phyloP scores from a whole-genome alignment of 331 rosid genomes.

The Pyracantha coccinea region DNA sequence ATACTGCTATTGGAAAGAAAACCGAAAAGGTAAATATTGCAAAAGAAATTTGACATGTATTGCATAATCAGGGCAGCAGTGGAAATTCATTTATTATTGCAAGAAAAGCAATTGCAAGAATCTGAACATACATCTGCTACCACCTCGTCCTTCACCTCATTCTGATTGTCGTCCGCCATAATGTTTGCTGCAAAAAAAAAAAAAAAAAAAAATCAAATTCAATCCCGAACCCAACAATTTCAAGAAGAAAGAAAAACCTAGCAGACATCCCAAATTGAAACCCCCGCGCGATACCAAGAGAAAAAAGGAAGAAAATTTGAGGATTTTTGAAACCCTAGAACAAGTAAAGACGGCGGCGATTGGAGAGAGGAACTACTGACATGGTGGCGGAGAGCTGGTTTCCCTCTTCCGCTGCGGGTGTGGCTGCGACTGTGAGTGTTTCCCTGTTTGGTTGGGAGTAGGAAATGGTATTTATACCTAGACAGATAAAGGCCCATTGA shows the following conservation, averaged over 20 bases:
- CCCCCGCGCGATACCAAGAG: background rate
- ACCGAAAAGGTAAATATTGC: too few species aligned
- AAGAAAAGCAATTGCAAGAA: background rate
- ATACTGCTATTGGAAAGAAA: too few species aligned
- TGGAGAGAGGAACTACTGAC: background rate
- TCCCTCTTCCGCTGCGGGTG: background rate
- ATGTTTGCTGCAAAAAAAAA: slow-evolving; percentile 27
- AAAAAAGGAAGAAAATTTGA: background rate
- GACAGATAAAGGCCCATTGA: background rate
- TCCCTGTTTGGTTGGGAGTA: background rate
- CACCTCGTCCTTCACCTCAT: slow-evolving; percentile 50
- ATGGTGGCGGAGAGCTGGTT: background rate
- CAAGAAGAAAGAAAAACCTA: background rate
- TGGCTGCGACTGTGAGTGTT: background rate
- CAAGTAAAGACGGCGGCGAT: background rate
- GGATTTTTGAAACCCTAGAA: background rate
- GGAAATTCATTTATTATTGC: too few species aligned
- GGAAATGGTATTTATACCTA: background rate
- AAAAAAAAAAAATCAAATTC: background rate
- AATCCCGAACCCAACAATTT: background rate
- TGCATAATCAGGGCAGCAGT: too few species aligned
- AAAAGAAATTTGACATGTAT: too few species aligned
- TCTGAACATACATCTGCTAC: slow-evolving; percentile 42
- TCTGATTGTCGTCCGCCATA: slow-evolving; percentile 51
- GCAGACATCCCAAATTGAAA: background rate